Base-by-base conservation (phyloP, 1,284 basidiomycete genomes). In the Papiliotrema terrestris region DNA sequence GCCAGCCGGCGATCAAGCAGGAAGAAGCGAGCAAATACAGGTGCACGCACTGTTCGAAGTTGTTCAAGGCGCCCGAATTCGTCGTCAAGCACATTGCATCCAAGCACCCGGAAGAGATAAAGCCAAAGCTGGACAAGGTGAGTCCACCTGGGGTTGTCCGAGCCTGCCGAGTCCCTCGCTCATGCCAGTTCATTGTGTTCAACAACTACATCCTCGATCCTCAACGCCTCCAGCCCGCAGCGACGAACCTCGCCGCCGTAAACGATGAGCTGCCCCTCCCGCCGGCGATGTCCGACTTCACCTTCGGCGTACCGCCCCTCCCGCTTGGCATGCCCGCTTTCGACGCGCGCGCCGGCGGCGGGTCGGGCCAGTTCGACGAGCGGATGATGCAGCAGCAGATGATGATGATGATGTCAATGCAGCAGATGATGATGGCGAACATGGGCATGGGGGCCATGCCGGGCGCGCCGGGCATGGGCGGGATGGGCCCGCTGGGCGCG, bases 21-120 rank as follows among this genome's bases (percentile, higher is more conserved):
- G 94, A 97, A 76, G 93, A 94, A 60, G 89, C 92, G 75, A 89
- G 87, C 66, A 96, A 95, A 73, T 96, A 90, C 79, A 83, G 94
- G 62, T 97, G 93, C 80, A 93, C 91, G 79, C 87, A 86, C 49
- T 97, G 93, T 75, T 85, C 86, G 75, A 97, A 97, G 79, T 81
- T 97, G 17, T 97, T 97, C 84, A 93, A 92, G 72, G 94, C 91
- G 4, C 88, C 89, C 22, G 86, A 91, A 42, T 97, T 95, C 76
- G 88, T 97, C 50, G 90, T 94, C 78, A 97, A 97, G 79, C 91
- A 95, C 72, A 86, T 94, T 60, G 83, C 86, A 8, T 89, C 90
- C 73, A 93, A 93, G 74, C 91, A 95, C 71, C 78, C 85, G 17
- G 91, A 93, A 62, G 78, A 88, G 11, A 83, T 91, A 55, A 65